These are phyloP conservation scores for Phyllosticta capitalensis DNA, from an alignment of 2,329 filamentous ascomycete genomes.

Conservation along the genomic window DNA sequence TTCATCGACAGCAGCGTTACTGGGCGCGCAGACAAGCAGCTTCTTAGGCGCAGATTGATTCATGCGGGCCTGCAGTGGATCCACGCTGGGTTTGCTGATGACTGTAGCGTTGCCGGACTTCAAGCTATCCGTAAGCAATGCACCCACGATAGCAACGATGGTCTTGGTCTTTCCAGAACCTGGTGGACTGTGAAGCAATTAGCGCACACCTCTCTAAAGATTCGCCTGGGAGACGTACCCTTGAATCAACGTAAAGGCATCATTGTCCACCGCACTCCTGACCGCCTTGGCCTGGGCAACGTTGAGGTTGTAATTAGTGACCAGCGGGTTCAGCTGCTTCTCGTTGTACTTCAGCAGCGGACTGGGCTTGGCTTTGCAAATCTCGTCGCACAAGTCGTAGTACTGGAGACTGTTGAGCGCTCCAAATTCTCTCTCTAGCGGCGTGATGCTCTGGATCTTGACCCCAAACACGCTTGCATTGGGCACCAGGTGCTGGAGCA, in stretches of 20 bases:
- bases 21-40: slow-evolving; percentile 91
- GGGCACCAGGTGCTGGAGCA: slow-evolving; percentile 57
- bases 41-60: slow-evolving; percentile 56
- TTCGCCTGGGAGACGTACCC: slow-evolving; percentile 42
- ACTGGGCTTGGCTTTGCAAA: slow-evolving; percentile 80
- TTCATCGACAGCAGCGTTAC: slow-evolving; percentile 96
- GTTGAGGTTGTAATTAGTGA: slow-evolving; percentile 75
- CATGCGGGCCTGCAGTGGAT: slow-evolving; percentile 16
- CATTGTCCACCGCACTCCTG: slow-evolving; percentile 84
- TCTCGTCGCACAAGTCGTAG: slow-evolving; percentile 91
- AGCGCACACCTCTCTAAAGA: slow-evolving; percentile 18
- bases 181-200: slow-evolving; percentile 53
- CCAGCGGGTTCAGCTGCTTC: slow-evolving; percentile 57
- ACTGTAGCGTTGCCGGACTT: slow-evolving; percentile 39
- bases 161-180: slow-evolving; percentile 98
- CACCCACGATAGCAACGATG: slow-evolving; percentile 90
- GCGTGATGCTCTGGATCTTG: slow-evolving; percentile 87
- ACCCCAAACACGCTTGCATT: slow-evolving; percentile 61
- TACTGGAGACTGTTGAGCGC: slow-evolving; percentile 85
- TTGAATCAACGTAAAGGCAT: slow-evolving; percentile 94
- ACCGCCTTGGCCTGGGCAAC: slow-evolving; percentile 84
- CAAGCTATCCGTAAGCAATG: slow-evolving; percentile 57
- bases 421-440: slow-evolving; percentile 90
- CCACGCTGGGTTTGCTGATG: slow-evolving; percentile 30
- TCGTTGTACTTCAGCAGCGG: slow-evolving; percentile 75